Percentiles rank a stretch among this genome's conserved stretches.
These are phyloP conservation scores for Suillus placidus DNA, from an alignment of 768 basidiomycete genomes.

Conservation along the genomic window DNA sequence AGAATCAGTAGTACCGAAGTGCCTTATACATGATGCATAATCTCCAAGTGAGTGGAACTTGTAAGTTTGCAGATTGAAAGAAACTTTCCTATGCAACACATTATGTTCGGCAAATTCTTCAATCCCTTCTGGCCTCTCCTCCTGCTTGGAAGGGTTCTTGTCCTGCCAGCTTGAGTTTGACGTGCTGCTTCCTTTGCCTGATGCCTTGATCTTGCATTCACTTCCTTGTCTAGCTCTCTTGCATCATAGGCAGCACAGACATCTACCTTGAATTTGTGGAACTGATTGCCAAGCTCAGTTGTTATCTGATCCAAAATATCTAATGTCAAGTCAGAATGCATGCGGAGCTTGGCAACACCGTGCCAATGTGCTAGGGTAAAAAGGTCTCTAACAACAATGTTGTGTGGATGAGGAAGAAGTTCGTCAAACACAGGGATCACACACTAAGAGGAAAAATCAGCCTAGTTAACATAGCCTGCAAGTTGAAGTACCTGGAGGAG, in stretches of 20 bases:
- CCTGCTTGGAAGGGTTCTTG: background rate
- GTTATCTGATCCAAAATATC: slow-evolving; percentile 15
- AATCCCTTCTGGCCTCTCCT: background rate
- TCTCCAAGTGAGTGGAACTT: slow-evolving; percentile 29
- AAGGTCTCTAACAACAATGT: slow-evolving; percentile 16
- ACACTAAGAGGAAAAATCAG: slow-evolving; percentile 16
- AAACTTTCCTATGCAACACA: slow-evolving; percentile 9
- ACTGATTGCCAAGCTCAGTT: slow-evolving; percentile 14
- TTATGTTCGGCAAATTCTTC: background rate
- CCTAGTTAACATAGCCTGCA: background rate
- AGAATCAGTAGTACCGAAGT: slow-evolving; percentile 37
- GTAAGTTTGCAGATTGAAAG: slow-evolving; percentile 28
- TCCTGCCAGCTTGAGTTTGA: background rate
- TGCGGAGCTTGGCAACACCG: slow-evolving; percentile 18
- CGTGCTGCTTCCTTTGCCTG: background rate
- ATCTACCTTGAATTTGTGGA: slow-evolving; percentile 24
- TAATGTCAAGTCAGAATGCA: slow-evolving; percentile 21
- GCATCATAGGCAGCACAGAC: slow-evolving; percentile 32
- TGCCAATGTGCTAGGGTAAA: slow-evolving; percentile 24
- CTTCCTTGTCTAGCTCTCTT: slow-evolving; percentile 33
- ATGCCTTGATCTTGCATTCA: slow-evolving; percentile 25
- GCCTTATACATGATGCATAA: slow-evolving; percentile 20
- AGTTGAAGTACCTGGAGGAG: slow-evolving; percentile 28
- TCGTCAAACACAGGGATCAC: slow-evolving; percentile 17
- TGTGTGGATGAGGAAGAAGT: slow-evolving; percentile 17